These are phyloP conservation scores for Cadophora malorum DNA, from an alignment of 2,329 filamentous ascomycete species.

Conservation along the genomic window DNA sequence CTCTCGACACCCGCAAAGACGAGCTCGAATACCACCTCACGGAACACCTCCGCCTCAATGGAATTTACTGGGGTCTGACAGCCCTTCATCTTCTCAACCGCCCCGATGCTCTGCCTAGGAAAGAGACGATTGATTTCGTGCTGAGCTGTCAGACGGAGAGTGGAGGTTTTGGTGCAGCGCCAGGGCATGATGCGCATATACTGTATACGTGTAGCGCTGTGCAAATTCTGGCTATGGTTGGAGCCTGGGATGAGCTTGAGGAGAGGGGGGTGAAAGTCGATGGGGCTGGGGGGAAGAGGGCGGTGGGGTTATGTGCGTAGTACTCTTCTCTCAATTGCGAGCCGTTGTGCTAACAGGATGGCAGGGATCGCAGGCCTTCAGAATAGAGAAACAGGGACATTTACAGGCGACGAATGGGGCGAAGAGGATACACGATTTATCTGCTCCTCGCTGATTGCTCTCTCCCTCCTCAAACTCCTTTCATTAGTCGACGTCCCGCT, in stretches of 20 bases:
- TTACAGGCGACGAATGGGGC: conserved; percentile 94
- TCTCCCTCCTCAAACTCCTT: conserved; percentile 81
- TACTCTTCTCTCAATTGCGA: conserved; percentile 17
- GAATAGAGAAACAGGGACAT: conserved; percentile 81
- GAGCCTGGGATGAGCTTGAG: conserved; percentile 86
- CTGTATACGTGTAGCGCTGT: conserved; percentile 94
- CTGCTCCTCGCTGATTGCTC: conserved; percentile 85
- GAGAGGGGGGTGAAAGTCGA: conserved; percentile 45
- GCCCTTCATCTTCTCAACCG: conserved; percentile 84
- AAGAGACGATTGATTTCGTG: conserved; percentile 89
- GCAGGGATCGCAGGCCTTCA: conserved; percentile 82
- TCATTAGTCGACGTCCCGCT: conserved; percentile 78
- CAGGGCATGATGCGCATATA: conserved; percentile 94
- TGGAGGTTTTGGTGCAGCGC: conserved; percentile 93
- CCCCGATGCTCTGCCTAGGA: conserved; percentile 80
- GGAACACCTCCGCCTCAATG: conserved; percentile 93
- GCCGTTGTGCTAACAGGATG: conserved; percentile 21
- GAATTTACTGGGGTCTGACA: conserved; percentile 94
- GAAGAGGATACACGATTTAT: conserved; percentile 95
- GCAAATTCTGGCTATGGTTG: conserved; percentile 86
- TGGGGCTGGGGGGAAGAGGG: conserved; percentile 62
- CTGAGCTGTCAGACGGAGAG: conserved; percentile 88
- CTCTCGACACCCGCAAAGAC: conserved; percentile 88
- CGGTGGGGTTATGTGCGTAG: conserved; percentile 78
- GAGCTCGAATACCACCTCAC: conserved; percentile 98